Conservation (phyloP, 768 basidiomycete species). For the Jaapia argillacea region DNA sequence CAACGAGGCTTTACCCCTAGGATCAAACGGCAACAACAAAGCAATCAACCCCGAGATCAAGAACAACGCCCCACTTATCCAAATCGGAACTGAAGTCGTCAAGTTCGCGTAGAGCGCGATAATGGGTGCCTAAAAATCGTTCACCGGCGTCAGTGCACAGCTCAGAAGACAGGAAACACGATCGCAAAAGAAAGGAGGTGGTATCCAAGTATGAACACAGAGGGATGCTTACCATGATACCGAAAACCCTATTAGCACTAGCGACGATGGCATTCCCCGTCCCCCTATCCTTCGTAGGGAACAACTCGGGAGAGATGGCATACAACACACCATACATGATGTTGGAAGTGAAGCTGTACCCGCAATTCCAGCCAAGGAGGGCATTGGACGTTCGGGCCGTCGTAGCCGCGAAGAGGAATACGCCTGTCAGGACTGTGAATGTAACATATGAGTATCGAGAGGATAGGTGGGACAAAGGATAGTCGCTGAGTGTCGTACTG, state of each 20-base stretch:
- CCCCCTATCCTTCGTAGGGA: slow-evolving; percentile 43
- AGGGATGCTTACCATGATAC: slow-evolving; percentile 37
- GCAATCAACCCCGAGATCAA: slow-evolving; percentile 36
- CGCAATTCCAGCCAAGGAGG: slow-evolving; percentile 50
- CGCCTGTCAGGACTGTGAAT: slow-evolving; percentile 37
- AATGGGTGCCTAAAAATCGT: slow-evolving; percentile 29
- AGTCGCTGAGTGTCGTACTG: slow-evolving; percentile 16
- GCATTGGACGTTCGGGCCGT: slow-evolving; percentile 42
- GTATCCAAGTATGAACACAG: too few species aligned
- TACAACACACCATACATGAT: slow-evolving; percentile 42
- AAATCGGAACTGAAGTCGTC: slow-evolving; percentile 41
- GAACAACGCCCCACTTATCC: slow-evolving; percentile 43
- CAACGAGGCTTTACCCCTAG: slow-evolving; percentile 43
- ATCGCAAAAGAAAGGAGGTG: neutral
- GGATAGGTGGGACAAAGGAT: slow-evolving; percentile 6
- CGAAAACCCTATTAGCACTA: slow-evolving; percentile 44
- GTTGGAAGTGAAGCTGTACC: slow-evolving; percentile 45
- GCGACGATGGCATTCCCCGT: slow-evolving; percentile 47
- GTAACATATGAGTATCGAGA: slow-evolving; percentile 5
- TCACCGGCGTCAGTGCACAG: neutral
- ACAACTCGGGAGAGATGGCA: slow-evolving; percentile 36
- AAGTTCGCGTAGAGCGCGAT: slow-evolving; percentile 40
- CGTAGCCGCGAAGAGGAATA: slow-evolving; percentile 48
- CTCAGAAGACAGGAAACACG: too few species aligned
- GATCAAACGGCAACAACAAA: slow-evolving; percentile 44